Conservation (phyloP, 768 basidiomycete species). For the Grammothele lineata region DNA sequence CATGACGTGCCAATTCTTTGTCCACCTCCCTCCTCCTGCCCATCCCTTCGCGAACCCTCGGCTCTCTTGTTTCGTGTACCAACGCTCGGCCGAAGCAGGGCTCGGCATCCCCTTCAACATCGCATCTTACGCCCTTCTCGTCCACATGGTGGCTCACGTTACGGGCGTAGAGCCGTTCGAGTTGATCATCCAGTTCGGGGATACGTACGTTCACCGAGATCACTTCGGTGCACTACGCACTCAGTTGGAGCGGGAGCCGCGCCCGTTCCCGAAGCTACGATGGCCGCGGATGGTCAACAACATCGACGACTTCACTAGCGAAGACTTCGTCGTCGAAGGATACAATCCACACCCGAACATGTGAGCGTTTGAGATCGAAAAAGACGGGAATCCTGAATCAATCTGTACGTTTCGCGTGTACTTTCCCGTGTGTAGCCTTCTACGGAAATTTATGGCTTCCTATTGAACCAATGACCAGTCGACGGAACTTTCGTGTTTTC, state of each 20-base stretch:
- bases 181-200: slow-evolving; percentile 93
- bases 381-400: too few species aligned
- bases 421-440: not conserved
- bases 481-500: too few species aligned
- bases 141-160: slow-evolving; percentile 95
- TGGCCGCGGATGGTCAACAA: slow-evolving; percentile 64
- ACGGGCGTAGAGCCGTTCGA: slow-evolving; percentile 85
- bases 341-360: slow-evolving; percentile 83
- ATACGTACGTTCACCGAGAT: slow-evolving; percentile 94
- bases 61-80: slow-evolving; percentile 95
- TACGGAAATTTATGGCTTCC: too few species aligned
- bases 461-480: too few species aligned
- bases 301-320: slow-evolving; percentile 76
- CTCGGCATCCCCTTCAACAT: slow-evolving; percentile 99
- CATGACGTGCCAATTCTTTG: slow-evolving; percentile 99
- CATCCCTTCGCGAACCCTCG: slow-evolving; percentile 50
- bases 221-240: slow-evolving; percentile 81
- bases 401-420: not conserved
- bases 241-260: slow-evolving; percentile 77
- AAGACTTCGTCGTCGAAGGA: slow-evolving; percentile 84
- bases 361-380: slow-evolving; percentile 90
- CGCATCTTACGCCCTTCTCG: slow-evolving; percentile 95
- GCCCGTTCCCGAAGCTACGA: slow-evolving; percentile 74
- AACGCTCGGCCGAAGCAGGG: slow-evolving; percentile 94
- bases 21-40: slow-evolving; percentile 68